Percentiles rank a stretch among this genome's conserved stretches.
Conservation (phyloP, 2,329 filamentous ascomycete genomes). For the Nigrograna mackinnonii region DNA sequence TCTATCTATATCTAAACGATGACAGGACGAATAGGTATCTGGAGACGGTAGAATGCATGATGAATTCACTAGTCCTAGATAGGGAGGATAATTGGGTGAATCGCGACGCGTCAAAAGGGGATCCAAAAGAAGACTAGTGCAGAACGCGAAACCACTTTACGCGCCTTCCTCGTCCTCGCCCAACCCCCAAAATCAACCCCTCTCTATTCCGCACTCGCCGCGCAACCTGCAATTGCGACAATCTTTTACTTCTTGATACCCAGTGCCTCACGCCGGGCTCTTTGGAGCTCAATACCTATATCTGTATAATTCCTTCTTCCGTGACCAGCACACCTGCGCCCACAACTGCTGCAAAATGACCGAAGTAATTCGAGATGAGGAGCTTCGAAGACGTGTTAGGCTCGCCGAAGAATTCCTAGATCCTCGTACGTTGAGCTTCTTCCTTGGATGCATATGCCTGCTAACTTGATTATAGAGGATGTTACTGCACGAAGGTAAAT, state of each 20-base stretch:
- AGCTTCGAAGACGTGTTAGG: constrained; percentile 79
- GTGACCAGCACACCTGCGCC: too few relatives aligned
- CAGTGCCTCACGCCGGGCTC: too few relatives aligned
- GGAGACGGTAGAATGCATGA: too few relatives aligned
- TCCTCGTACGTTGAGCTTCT: constrained; percentile 66
- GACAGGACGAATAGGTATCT: too few relatives aligned
- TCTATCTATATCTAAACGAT: too few relatives aligned
- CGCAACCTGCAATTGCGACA: background rate
- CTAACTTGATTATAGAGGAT: constrained; percentile 52
- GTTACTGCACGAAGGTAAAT: constrained; percentile 57
- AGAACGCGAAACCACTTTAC: constrained; percentile 1
- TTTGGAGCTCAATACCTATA: too few relatives aligned
- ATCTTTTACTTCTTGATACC: background rate
- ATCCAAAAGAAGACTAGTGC: constrained; percentile 1
- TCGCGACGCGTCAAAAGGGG: too few relatives aligned
- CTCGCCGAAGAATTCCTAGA: constrained; percentile 92
- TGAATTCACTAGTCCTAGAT: too few relatives aligned
- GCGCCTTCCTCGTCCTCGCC: constrained; percentile 12
- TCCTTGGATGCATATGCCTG: background rate
- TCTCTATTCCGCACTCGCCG: constrained; percentile 5
- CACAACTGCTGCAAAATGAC: constrained; percentile 21
- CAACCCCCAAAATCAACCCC: constrained; percentile 18
- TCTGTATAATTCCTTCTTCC: too few relatives aligned
- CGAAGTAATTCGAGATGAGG: constrained; percentile 72
- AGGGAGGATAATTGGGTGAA: too few relatives aligned